Base-by-base conservation (phyloP, 441 rosid species). In the Gossypium trilobum region DNA sequence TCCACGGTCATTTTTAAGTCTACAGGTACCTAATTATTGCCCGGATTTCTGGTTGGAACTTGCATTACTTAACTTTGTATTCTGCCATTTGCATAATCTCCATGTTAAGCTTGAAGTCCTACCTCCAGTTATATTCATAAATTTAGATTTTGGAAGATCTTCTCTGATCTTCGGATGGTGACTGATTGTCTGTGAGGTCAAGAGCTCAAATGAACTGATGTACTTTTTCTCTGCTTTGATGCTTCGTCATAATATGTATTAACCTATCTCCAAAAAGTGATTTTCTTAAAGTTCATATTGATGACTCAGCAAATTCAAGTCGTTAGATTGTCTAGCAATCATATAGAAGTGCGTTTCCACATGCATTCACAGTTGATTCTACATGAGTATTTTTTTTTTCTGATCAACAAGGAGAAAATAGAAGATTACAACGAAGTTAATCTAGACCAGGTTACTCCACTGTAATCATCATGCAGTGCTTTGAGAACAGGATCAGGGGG, bases 1-100 rank as follows among this genome's bases (percentile, higher is more conserved):
- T 42, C 97, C 98, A 4, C 88, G 98, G 56, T 86, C 96, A 58
- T 88, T 87, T 74, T 66, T 90, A 68, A 93, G 83, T 81, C 83
- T 93, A 52, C 96, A 91, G 93, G 97, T 91, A 58, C 75, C 25
- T 72, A 56, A 58, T 66, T 54, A 50, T 29, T 50, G 29, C 20
- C 51, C 4, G 7, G 50, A 33, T 68, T 27, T 57, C 29, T 62
- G 27, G 60, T 64, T 75, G 60, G 23, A 5, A 2, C 61, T 63
- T 68, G 23, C 68, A 5, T 5, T 76, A 13, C 50, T 69, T 66
- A 65, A 31, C 71, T 56, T 60, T 44, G 42, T 54, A 1, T 51
- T 50, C 6, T 23, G 54, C 54, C 33, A 39, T 39, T 50, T 71
- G 9, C 31, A 11, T 70, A 7, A 46, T 56, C 39, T 20, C 60